A percentile compares a stretch with the other conserved stretches of the same genome.
phyloP scores from a whole-genome alignment of 495 filamentous ascomycete genomes.

The Podospora didyma region DNA sequence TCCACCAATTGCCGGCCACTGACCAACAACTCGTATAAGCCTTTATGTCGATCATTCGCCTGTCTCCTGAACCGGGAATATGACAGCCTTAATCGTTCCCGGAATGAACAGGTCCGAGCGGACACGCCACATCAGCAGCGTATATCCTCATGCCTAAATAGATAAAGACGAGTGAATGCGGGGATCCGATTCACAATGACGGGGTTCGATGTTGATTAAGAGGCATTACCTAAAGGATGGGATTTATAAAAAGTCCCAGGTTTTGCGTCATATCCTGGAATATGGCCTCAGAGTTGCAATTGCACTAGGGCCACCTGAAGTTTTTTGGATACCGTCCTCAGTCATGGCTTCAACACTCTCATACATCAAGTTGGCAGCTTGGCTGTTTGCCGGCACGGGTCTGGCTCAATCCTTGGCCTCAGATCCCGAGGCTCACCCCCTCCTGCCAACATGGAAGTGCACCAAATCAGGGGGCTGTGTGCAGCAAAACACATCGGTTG shows the following conservation, averaged over 20 bases:
- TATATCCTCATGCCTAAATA: background rate
- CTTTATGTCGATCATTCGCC: background rate
- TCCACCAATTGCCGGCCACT: background rate
- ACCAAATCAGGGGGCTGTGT: constrained; percentile 49
- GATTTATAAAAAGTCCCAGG: too few relatives aligned
- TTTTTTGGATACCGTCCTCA: background rate
- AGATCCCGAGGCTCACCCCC: constrained; percentile 40
- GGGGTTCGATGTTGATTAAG: background rate
- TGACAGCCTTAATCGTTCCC: background rate
- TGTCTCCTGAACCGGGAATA: background rate
- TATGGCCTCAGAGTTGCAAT: too few relatives aligned
- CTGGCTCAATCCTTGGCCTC: constrained; percentile 5
- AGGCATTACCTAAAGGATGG: too few relatives aligned
- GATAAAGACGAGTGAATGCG: background rate
- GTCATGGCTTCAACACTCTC: background rate
- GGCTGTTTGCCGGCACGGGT: background rate
- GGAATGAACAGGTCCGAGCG: background rate
- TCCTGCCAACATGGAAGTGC: constrained; percentile 53
- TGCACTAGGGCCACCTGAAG: background rate
- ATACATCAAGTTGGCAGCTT: constrained; percentile 4
- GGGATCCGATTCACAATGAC: background rate
- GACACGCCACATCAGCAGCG: background rate
- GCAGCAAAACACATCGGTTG: constrained; percentile 47
- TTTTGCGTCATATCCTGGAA: too few relatives aligned
- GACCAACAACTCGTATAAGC: background rate